Percentiles rank a stretch among this genome's conserved stretches.
Evolutionary conservation across 108 stramenopile species (phyloP).

Genomic region (Nannochloropsis salina): DNA sequence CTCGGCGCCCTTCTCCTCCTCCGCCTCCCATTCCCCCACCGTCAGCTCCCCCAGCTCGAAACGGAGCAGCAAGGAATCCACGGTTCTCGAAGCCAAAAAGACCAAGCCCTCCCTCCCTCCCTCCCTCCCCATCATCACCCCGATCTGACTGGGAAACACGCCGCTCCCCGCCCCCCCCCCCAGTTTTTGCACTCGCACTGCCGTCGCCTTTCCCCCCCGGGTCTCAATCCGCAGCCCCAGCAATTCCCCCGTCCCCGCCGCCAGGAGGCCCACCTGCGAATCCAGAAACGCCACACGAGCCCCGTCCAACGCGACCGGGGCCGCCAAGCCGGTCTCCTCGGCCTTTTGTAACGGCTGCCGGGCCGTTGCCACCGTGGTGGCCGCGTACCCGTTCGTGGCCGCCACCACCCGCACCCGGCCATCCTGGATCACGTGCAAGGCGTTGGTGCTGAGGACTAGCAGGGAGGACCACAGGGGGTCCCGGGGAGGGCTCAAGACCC

Average conservation of each 20-base stretch:
- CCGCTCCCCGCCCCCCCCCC: background rate
- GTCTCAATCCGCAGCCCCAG: background rate
- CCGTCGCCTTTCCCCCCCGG: background rate
- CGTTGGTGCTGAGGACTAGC: background rate
- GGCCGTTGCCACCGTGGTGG: background rate
- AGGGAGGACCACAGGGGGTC: background rate
- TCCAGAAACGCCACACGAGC: background rate
- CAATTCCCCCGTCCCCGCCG: background rate
- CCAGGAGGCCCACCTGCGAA: background rate
- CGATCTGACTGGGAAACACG: background rate
- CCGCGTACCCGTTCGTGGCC: conserved; percentile 12
- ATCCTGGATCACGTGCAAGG: background rate
- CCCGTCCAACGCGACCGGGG: background rate
- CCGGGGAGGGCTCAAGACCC: background rate
- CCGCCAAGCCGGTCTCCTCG: background rate
- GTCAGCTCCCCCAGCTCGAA: background rate
- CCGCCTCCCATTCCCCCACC: background rate
- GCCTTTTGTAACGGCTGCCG: background rate
- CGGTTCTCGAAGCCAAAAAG: background rate
- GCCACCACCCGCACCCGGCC: background rate
- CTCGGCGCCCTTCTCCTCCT: background rate
- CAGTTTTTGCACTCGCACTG: background rate
- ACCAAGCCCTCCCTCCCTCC: background rate
- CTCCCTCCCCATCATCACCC: background rate
- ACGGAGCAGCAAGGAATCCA: background rate